Conservation (phyloP, 441 rosid species). For the Adansonia grandidieri region DNA sequence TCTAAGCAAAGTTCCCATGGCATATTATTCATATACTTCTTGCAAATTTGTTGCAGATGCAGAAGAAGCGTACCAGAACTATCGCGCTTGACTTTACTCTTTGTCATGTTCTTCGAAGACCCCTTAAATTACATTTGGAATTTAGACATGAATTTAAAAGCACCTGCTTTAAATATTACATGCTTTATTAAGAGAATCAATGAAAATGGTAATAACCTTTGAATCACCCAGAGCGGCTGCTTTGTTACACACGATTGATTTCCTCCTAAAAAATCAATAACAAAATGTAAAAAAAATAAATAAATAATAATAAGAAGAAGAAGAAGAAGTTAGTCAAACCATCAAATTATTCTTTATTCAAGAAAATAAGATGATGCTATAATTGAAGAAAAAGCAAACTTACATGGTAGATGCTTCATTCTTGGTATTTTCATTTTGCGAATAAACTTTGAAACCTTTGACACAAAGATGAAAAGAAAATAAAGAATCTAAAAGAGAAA, state of each 20-base stretch:
- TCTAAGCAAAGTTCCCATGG: slow-evolving; percentile 9
- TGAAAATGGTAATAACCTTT: slow-evolving; percentile 47
- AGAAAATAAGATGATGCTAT: background rate
- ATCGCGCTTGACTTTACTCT: slow-evolving; percentile 41
- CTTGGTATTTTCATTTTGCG: slow-evolving; percentile 48
- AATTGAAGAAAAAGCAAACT: slow-evolving; percentile 34
- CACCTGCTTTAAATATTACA: slow-evolving; percentile 18
- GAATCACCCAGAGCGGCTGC: slow-evolving; percentile 37
- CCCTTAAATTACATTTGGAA: slow-evolving; percentile 41
- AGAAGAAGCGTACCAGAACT: slow-evolving; percentile 47
- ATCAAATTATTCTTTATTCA: background rate
- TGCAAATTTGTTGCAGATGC: background rate
- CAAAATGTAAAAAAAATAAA: background rate
- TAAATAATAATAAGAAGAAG: background rate
- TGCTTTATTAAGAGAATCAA: slow-evolving; percentile 17
- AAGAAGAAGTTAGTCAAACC: background rate
- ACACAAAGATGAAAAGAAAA: background rate
- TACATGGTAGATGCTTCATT: slow-evolving; percentile 40
- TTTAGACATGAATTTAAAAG: slow-evolving; percentile 16
- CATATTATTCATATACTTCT: background rate
- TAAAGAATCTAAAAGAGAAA: background rate
- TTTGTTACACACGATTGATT: slow-evolving; percentile 36
- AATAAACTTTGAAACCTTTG: slow-evolving; percentile 51
- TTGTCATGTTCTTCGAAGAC: slow-evolving; percentile 38
- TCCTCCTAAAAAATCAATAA: slow-evolving; percentile 40